Conservation (phyloP, 768 basidiomycete genomes). For the Xerocomus brunneocitrinus region DNA sequence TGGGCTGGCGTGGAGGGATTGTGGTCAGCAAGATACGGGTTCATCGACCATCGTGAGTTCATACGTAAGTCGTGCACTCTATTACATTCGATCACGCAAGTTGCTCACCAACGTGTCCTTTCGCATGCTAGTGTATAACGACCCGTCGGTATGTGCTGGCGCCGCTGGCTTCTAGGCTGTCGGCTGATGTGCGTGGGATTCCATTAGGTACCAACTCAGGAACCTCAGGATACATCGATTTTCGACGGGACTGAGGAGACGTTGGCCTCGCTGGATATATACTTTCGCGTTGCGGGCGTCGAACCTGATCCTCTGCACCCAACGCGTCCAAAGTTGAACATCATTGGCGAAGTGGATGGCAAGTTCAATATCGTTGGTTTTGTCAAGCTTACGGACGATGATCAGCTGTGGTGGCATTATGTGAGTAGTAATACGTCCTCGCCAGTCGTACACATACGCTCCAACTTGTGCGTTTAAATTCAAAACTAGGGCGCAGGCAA, state of each 20-base stretch:
- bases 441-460: background rate
- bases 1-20: constrained; percentile 45
- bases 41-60: constrained; percentile 64
- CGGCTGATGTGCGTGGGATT: constrained; percentile 1
- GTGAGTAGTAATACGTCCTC: constrained; percentile 36
- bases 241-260: constrained; percentile 53
- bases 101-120: constrained; percentile 3
- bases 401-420: constrained; percentile 59
- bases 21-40: constrained; percentile 65
- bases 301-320: constrained; percentile 46
- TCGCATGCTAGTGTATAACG: constrained; percentile 46
- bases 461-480: constrained; percentile 9
- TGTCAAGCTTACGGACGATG: constrained; percentile 53
- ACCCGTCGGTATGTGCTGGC: constrained; percentile 24
- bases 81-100: background rate
- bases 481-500: constrained; percentile 46
- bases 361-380: constrained; percentile 48
- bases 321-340: constrained; percentile 48
- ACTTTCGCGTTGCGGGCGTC: constrained; percentile 39
- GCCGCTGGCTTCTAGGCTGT: background rate
- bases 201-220: constrained; percentile 26
- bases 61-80: constrained; percentile 41
- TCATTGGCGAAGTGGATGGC: constrained; percentile 48
- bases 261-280: constrained; percentile 45
- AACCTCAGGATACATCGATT: constrained; percentile 38